phyloP scores from a whole-genome alignment of 306 rosid genomes.

The Nissolia schottii region DNA sequence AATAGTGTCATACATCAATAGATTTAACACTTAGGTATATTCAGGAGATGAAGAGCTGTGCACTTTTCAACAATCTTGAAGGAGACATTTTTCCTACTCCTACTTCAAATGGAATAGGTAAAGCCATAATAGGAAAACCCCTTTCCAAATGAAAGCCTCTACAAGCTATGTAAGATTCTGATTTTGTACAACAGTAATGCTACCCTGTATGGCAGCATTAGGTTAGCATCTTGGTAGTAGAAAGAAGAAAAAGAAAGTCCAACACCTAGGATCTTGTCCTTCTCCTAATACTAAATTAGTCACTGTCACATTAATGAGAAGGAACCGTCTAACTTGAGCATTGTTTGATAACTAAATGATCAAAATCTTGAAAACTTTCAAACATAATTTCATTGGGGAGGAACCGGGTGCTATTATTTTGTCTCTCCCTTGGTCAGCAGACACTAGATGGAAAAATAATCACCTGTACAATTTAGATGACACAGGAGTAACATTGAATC shows the following conservation, averaged over 20 bases:
- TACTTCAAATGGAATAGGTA: not conserved
- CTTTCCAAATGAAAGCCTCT: not conserved
- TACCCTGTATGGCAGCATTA: slow-evolving; percentile 26
- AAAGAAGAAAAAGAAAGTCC: not conserved
- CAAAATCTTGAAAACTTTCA: slow-evolving; percentile 3
- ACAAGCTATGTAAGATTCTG: slow-evolving; percentile 10
- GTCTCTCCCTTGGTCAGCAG: slow-evolving; percentile 14
- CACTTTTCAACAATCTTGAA: no score
- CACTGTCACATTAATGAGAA: not conserved
- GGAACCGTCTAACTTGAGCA: not conserved
- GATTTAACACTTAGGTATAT: not conserved
- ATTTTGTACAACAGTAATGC: slow-evolving; percentile 2
- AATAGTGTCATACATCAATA: not conserved
- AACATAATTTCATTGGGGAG: not conserved
- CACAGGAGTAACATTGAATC: slow-evolving; percentile 7
- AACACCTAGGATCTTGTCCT: slow-evolving; percentile 7
- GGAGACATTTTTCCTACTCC: no score
- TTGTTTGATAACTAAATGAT: not conserved
- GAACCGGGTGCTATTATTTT: slow-evolving; percentile 5
- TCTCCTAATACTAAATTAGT: not conserved
- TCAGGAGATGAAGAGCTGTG: no score
- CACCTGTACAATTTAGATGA: slow-evolving; percentile 10
- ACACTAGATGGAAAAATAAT: not conserved
- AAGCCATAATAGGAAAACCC: not conserved
- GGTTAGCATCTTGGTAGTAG: slow-evolving; percentile 2